Percentiles rank a stretch among this genome's conserved stretches.
Evolutionary conservation across 352 stramenopile species (phyloP).

Genomic region (Phytophthora foliorum): DNA sequence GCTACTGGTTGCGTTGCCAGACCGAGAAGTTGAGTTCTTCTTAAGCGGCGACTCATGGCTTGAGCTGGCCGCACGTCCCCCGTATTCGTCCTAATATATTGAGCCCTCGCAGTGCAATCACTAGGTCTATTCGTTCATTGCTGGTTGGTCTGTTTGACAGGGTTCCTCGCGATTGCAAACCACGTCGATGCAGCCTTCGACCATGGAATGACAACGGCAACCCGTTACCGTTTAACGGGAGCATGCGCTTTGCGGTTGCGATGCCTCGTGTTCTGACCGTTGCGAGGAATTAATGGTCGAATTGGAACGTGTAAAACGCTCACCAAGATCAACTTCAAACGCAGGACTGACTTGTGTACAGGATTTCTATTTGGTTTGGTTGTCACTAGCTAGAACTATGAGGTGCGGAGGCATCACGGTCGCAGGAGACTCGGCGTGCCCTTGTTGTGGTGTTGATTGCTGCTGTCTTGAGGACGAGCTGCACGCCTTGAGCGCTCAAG

Average conservation of each 20-base stretch:
- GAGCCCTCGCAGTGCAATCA: conserved; percentile 25
- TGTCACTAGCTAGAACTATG: conserved; percentile 31
- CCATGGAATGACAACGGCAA: conserved; percentile 1
- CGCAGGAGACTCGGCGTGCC: conserved; percentile 60
- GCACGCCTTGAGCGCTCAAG: conserved; percentile 66
- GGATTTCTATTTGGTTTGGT: conserved; percentile 25
- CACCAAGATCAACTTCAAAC: conserved; percentile 13
- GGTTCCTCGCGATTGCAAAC: background rate
- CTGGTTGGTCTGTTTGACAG: background rate
- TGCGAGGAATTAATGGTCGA: conserved; percentile 9
- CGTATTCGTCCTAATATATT: conserved; percentile 46
- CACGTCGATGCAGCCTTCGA: background rate
- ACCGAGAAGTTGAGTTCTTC: conserved; percentile 15
- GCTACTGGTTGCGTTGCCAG: conserved; percentile 16
- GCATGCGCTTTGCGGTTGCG: background rate
- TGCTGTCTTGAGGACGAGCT: conserved; percentile 70
- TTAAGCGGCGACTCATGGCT: conserved; percentile 1
- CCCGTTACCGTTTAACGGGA: background rate
- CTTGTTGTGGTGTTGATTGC: conserved; percentile 50
- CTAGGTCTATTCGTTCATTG: background rate
- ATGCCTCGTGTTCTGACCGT: conserved; percentile 8
- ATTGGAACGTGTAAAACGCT: background rate
- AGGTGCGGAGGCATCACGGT: conserved; percentile 28
- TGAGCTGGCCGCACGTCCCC: conserved; percentile 6
- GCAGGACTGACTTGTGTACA: conserved; percentile 25